Evolutionary conservation across 345 rosid genomes (phyloP).

Genomic region (Salix arbutifolia): DNA sequence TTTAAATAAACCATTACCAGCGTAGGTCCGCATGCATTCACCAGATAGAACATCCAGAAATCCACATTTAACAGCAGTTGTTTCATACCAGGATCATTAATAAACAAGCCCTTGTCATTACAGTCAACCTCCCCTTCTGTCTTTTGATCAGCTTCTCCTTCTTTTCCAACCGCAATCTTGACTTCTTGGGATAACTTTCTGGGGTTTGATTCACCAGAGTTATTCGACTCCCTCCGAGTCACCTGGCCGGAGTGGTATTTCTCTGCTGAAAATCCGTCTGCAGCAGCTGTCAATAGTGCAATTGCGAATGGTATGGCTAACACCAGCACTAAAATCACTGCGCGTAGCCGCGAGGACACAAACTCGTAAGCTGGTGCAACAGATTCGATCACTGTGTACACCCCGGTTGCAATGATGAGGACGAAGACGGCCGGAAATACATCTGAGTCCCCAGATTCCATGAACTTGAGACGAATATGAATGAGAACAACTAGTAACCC

Average conservation of each 20-base stretch:
- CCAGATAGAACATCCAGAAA: conserved; percentile 18
- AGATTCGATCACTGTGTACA: conserved; percentile 3
- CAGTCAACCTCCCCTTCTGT: neutral
- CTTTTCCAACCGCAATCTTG: neutral
- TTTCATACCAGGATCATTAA: neutral
- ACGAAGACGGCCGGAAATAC: neutral
- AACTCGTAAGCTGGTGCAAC: neutral
- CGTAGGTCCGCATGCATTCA: conserved; percentile 15
- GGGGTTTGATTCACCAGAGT: neutral
- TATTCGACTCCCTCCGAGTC: neutral
- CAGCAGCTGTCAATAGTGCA: neutral
- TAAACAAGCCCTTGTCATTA: neutral
- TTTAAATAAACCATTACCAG: conserved; percentile 11
- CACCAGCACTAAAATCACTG: conserved; percentile 1
- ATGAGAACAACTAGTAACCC: neutral
- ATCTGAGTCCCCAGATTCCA: neutral
- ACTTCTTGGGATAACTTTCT: neutral
- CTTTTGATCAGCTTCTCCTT: neutral
- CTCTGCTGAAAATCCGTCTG: neutral
- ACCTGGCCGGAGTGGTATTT: neutral
- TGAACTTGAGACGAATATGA: neutral
- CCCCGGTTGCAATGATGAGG: neutral
- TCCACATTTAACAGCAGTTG: conserved; percentile 1
- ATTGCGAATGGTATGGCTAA: neutral
- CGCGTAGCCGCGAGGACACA: neutral